A percentile compares a stretch with the other conserved stretches of the same genome.
These are phyloP conservation scores for Beauveria varroae DNA, from an alignment of 2,329 filamentous ascomycete species.

Conservation along the genomic window DNA sequence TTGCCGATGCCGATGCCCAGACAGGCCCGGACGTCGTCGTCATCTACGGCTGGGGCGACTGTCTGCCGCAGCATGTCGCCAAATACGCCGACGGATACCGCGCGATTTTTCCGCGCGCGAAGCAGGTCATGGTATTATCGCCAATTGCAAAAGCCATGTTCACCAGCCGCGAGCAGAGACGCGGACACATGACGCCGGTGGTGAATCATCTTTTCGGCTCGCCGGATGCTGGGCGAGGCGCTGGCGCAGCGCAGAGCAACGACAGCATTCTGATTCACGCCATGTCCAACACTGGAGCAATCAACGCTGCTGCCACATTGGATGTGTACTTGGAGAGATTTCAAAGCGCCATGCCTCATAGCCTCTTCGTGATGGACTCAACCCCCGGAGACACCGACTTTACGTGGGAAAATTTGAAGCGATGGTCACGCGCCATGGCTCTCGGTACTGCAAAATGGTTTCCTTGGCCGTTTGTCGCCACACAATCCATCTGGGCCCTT, in stretches of 20 bases:
- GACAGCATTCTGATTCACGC: conserved; percentile 38
- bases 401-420: conserved; percentile 32
- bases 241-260: background rate
- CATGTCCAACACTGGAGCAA: conserved; percentile 53
- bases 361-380: conserved; percentile 43
- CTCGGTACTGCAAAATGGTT: conserved; percentile 39
- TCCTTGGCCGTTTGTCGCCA: conserved; percentile 42
- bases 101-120: conserved; percentile 40
- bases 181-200: conserved; percentile 37
- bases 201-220: conserved; percentile 29
- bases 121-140: conserved; percentile 44
- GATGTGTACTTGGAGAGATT: conserved; percentile 36
- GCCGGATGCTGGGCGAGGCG: conserved; percentile 9
- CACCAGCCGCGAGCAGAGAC: conserved; percentile 34
- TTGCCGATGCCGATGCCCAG: conserved; percentile 11
- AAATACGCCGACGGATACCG: conserved; percentile 49
- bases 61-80: conserved; percentile 42
- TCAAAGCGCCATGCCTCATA: conserved; percentile 36
- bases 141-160: conserved; percentile 40
- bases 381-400: conserved; percentile 42
- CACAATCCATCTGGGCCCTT: conserved; percentile 37
- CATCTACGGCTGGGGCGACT: conserved; percentile 53
- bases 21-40: conserved; percentile 38
- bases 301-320: conserved; percentile 42
- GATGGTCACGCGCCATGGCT: conserved; percentile 43